Percentiles rank a stretch among this genome's conserved stretches.
phyloP scores from a whole-genome alignment of 164 flowering plant genomes.

The Aristolochia fimbriata region DNA sequence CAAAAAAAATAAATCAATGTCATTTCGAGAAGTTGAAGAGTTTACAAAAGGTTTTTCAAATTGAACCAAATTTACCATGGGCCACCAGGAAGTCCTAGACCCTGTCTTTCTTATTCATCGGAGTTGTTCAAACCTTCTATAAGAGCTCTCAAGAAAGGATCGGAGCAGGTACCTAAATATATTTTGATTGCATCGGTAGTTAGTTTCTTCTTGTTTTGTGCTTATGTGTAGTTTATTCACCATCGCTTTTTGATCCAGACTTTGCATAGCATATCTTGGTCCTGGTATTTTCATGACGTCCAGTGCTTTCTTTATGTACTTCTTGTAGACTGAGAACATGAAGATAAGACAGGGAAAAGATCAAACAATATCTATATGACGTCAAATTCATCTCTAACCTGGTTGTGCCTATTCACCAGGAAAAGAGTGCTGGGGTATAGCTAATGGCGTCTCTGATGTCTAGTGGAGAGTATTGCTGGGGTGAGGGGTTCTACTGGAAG shows the following conservation, averaged over 20 bases:
- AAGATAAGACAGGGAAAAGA: no score
- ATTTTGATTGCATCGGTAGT: neutral
- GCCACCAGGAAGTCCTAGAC: slow-evolving; percentile 92
- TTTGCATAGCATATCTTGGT: neutral
- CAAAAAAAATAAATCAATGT: neutral
- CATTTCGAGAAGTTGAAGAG: neutral
- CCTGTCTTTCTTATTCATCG: slow-evolving; percentile 90
- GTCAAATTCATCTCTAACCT: neutral
- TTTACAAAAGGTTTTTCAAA: neutral
- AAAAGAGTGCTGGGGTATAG: slow-evolving; percentile 63
- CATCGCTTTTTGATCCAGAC: neutral
- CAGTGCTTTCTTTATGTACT: neutral
- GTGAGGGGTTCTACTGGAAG: slow-evolving; percentile 52
- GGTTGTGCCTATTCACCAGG: slow-evolving; percentile 25
- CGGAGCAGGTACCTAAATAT: slow-evolving; percentile 44
- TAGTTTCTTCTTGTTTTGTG: neutral
- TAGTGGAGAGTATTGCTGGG: slow-evolving; percentile 43
- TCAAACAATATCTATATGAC: neutral
- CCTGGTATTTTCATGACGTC: neutral
- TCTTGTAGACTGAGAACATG: neutral
- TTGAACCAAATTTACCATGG: slow-evolving; percentile 59
- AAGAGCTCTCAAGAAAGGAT: slow-evolving; percentile 41
- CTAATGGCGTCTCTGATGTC: slow-evolving; percentile 70
- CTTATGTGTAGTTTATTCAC: neutral
- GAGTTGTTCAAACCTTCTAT: slow-evolving; percentile 51